Conservation (phyloP, 2,329 filamentous ascomycete genomes). For the Trichophyton rubrum region DNA sequence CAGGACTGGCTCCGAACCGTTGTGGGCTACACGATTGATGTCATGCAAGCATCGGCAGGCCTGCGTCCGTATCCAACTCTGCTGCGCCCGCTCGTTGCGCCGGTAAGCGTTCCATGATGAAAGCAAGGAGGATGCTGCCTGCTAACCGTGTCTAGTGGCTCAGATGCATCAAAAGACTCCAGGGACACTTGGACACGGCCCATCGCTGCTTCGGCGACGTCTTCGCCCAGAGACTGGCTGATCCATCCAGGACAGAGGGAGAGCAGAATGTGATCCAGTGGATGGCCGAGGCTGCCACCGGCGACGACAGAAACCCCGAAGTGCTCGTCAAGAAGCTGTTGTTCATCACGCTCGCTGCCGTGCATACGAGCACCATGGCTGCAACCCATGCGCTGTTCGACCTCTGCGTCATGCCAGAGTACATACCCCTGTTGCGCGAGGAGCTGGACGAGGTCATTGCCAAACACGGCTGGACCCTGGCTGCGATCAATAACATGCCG, state of each 20-base stretch:
- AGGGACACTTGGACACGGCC: too few species aligned
- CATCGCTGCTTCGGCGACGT: too few species aligned
- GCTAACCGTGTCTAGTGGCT: too few species aligned
- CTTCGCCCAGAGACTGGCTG: too few species aligned
- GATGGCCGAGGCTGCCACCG: not conserved
- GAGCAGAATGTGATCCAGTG: not conserved
- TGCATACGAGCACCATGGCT: constrained; percentile 13
- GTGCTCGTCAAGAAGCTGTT: constrained; percentile 9
- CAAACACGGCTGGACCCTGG: too few species aligned
- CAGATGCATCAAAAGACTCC: too few species aligned
- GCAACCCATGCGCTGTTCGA: constrained; percentile 14
- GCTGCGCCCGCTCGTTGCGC: constrained; percentile 24
- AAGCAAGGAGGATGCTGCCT: not conserved
- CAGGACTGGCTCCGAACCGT: not conserved
- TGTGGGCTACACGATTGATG: not conserved
- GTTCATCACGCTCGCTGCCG: constrained; percentile 10
- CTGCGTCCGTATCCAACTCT: constrained; percentile 25
- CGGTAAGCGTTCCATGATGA: not conserved
- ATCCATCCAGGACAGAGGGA: too few species aligned
- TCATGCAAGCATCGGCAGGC: not conserved
- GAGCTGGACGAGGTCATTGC: too few species aligned
- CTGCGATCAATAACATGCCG: too few species aligned
- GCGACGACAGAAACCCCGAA: not conserved
- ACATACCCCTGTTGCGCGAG: constrained; percentile 13
- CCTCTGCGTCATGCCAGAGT: constrained; percentile 15